Base-by-base conservation (phyloP, 2,329 filamentous ascomycete species). In the Teratosphaeria gauchensis region DNA sequence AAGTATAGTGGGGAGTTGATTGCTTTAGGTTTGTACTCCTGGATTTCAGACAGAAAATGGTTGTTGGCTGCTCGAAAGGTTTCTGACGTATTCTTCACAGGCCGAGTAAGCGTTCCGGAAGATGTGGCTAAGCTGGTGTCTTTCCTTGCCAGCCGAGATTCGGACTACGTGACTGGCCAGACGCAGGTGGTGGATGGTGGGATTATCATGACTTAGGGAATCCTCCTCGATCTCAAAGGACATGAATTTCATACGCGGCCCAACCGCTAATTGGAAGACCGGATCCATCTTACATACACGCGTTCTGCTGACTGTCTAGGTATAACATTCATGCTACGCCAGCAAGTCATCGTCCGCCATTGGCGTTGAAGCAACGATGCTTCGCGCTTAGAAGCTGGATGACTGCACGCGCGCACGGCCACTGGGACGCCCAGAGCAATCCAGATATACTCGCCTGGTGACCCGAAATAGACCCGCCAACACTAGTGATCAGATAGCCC, bases 101-200 rank as follows among this genome's bases (percentile, higher is more conserved):
- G 80, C 6, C 73, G 84, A 38, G 79, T 79, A 1, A 83, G 83
- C 65, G 78, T 81, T 12, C 83, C 84, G 0, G 81, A 85, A 62
- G 85, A 88, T 68, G 84, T 88, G 9, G 76, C 80, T 1, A 82
- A 81, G 61, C 71, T 82, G 52, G 84, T 88, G n/a, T 80, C 79
- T 61, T 88, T 84, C 66, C 65, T 88, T 61, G 79, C 79, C 0
- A 77, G 81, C 11, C 75, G 74, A 19, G 84, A 87, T 63, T 81
- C 78, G 53, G 81, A 87, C 62, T 87, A 84, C 62, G 77, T 87
- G 64, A 87, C 85, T 0, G 85, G 85, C 0, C 84, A 88, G 73
- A 86, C 82, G 28, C 76, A 85, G 61, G 67, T 87, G 8, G 79
- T 87, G 14, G 68, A 72, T 62, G 69, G 67, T 1, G 69, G 69